Base-by-base conservation (phyloP, 2,329 filamentous ascomycete species). In the Beauveria scarabaeidicola region DNA sequence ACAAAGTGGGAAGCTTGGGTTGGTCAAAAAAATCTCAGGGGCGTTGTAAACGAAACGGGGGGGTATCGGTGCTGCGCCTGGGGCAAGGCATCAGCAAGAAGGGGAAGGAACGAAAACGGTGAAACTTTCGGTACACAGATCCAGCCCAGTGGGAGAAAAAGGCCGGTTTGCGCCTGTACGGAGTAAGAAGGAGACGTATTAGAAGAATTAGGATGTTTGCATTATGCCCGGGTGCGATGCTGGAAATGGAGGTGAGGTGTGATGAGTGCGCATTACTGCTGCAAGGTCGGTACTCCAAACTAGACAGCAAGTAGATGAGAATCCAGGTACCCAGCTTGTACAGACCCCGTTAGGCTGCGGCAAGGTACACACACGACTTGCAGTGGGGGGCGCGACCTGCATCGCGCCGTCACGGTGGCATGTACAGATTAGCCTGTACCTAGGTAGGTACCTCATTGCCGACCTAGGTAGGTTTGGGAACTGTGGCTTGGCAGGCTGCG, bases 351-450 rank as follows among this genome's bases (percentile, higher is more conserved):
- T 55, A 54, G 58, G 52, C 51, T 60, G 58, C 56, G 44, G 58
- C 50, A 54, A 60, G 58, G 58, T 60, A 60, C 58, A 52, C 58
- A 60, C 58, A 52, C 58, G 58, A 60, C 58, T 47, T 51, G 51
- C 36, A 27, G 58, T 60, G 58, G 58, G 58, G 17, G 9, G 19
- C 47, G 51, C 57, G 46, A 15, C 43, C 43, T 60, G 51, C 40
- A 11, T 59, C 48, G 40, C 40, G 48, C 56, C 23, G 19, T 36
- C 11, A 36, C 32, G 32, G 25, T 23, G 54, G 56, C 27, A 54
- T 48, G 50, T 43, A 38, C n/a, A 36, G 32, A 15, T 36, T 36
- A 36, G 32, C 32, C 32, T 36, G 32, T 36, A 36, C 11, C 11
- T 23, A 23, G 23, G 23, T 23, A 36, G 6, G 32, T 41, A 41